Evolutionary conservation across 345 rosid genomes (phyloP).

Genomic region (Firmiana major): DNA sequence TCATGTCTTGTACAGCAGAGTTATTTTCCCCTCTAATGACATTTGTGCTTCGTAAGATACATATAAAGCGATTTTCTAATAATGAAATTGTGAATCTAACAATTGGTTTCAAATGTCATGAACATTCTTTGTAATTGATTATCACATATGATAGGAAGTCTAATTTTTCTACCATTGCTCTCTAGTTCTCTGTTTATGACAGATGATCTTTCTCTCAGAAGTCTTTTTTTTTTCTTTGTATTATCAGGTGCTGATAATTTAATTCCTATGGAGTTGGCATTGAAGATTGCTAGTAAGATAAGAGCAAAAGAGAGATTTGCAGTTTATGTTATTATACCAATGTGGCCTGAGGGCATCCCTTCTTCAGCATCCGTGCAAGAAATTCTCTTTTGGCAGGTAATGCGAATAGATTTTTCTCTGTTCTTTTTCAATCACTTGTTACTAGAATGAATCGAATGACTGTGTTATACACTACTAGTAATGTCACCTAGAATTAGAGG

Average conservation of each 20-base stretch:
- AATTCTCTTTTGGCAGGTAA: conserved; percentile 94
- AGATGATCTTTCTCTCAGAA: not conserved
- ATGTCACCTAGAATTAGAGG: not conserved
- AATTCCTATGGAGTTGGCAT: conserved; percentile 84
- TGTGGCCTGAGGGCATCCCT: conserved; percentile 94
- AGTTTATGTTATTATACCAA: conserved; percentile 70
- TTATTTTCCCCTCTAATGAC: not conserved
- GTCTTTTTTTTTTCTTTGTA: not conserved
- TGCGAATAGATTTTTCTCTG: not conserved
- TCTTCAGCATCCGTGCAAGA: conserved; percentile 67
- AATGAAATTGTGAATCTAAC: not conserved
- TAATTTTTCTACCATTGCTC: not conserved
- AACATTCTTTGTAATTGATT: not conserved
- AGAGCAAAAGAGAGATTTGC: conserved; percentile 72
- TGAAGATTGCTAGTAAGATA: conserved; percentile 72
- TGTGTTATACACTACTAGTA: not conserved
- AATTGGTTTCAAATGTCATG: not conserved
- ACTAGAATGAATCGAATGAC: not conserved
- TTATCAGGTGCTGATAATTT: conserved; percentile 78
- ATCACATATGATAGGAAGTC: not conserved
- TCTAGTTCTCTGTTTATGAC: not conserved
- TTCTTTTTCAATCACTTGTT: not conserved
- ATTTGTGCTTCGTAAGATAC: not conserved
- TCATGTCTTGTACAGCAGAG: not conserved
- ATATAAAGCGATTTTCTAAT: not conserved